phyloP scores from a whole-genome alignment of 805 yeast species.

The Cyberlindnera xylosilytica region DNA sequence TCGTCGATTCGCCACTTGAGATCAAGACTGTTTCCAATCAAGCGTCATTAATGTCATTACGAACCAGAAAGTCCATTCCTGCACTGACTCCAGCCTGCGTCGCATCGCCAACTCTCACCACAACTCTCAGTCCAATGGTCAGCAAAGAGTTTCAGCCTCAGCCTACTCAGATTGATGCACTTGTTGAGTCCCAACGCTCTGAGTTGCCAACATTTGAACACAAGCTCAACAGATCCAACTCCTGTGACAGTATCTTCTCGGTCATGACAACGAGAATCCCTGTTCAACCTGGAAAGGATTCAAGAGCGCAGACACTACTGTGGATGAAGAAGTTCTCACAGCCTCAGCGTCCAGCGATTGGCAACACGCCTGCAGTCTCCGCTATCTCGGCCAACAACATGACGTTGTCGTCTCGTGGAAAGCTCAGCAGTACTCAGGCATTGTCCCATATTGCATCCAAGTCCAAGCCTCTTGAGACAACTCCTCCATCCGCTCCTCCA shows the following conservation, averaged over 20 bases:
- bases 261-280: slow-evolving; percentile 23
- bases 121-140: neutral
- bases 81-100: neutral
- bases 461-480: slow-evolving; percentile 5
- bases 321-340: slow-evolving; percentile 27
- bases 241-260: slow-evolving; percentile 29
- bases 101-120: neutral
- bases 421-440: slow-evolving; percentile 7
- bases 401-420: slow-evolving; percentile 4
- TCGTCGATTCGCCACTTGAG: neutral
- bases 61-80: neutral
- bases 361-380: slow-evolving; percentile 7
- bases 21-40: neutral
- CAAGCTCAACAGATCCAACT: slow-evolving; percentile 27
- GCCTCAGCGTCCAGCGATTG: slow-evolving; percentile 1
- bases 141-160: neutral
- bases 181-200: neutral
- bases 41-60: neutral
- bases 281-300: slow-evolving; percentile 18
- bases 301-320: slow-evolving; percentile 23
- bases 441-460: slow-evolving; percentile 16
- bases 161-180: neutral
- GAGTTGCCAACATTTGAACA: slow-evolving; percentile 23
- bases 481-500: neutral
- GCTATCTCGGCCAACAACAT: slow-evolving; percentile 9